These are phyloP conservation scores for Ogataea neopini DNA, from an alignment of 805 yeast genomes.

Conservation along the genomic window DNA sequence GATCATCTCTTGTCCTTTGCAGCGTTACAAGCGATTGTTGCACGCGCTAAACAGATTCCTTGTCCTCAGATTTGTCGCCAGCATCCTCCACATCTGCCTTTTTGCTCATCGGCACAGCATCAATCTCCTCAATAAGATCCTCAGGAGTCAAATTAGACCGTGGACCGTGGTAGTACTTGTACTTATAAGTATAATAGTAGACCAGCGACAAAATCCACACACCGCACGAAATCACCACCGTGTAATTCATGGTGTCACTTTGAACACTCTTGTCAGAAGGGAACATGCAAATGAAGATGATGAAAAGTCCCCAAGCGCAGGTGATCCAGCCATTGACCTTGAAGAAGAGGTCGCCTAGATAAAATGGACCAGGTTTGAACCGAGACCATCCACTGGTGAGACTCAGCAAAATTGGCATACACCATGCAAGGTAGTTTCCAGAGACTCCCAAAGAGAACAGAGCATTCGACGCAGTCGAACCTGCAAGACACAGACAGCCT, in stretches of 20 bases:
- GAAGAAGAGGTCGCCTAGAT: constrained; percentile 53
- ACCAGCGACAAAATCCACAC: constrained; percentile 53
- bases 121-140: constrained; percentile 11
- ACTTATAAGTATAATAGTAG: constrained; percentile 54
- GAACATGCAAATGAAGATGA: constrained; percentile 60
- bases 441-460: constrained; percentile 63
- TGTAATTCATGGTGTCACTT: constrained; percentile 65
- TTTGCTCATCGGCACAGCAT: background rate
- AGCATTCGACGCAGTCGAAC: constrained; percentile 63
- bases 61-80: background rate
- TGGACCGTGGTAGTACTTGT: constrained; percentile 59
- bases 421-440: constrained; percentile 65
- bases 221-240: constrained; percentile 62
- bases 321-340: constrained; percentile 46
- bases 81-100: background rate
- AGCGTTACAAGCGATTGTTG: too few species aligned
- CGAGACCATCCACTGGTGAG: constrained; percentile 49
- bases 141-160: constrained; percentile 22
- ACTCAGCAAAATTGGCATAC: constrained; percentile 55
- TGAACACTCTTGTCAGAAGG: constrained; percentile 48
- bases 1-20: too few species aligned
- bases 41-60: too few species aligned
- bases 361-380: constrained; percentile 67
- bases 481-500: constrained; percentile 61
- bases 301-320: constrained; percentile 50